Evolutionary conservation across 164 flowering plant species (phyloP), one percentile per base, ranked within the genome.

Genomic region (Aristolochia fimbriata): DNA sequence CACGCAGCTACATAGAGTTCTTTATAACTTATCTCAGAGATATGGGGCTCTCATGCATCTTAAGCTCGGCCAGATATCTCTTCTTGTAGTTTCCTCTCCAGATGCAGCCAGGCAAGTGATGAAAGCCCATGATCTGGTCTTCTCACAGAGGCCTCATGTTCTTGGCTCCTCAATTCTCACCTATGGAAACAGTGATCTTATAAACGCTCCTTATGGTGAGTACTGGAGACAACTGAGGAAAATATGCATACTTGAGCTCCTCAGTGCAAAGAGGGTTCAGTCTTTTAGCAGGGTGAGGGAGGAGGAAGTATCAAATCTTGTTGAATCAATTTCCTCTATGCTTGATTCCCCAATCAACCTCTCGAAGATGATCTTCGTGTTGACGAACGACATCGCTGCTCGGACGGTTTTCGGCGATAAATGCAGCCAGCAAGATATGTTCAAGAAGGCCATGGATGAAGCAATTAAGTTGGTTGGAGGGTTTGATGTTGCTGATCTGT

Each of bases 191-290:
- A 51, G 15, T 0, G 68, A 71, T 48, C 15, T 77, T 0, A 61
- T 24, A 2, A 68, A 71, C 14, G n/a, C 70, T 20, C 74, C 72
- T 1, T 71, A 70, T 30, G 71, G 73, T 23, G 63, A 65, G 20
- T 72, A 74, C 47, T 74, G 81, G 78, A 60, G 73, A n/a, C 69
- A 72, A 31, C 30, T 74, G 47, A 49, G 80, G 1, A 77, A 61
- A 31, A 74, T 74, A n/a, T 71, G 71, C 58, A 60, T 56, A 8
- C 0, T 68, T 51, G 77, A 78, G 46, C 73, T 77, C 16, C 21
- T 77, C 7, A 72, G 74, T 43, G 47, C 67, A 14, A 72, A 65
- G 30, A 63, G 62, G 0, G 81, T 78, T 41, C 57, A 59, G 23
- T 71, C 75, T 0, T 71, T 73, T 53, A 45, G 41, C n/a, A 31